Evolutionary conservation across 805 yeast species (phyloP).

Genomic region (Wickerhamiella occidentalis): DNA sequence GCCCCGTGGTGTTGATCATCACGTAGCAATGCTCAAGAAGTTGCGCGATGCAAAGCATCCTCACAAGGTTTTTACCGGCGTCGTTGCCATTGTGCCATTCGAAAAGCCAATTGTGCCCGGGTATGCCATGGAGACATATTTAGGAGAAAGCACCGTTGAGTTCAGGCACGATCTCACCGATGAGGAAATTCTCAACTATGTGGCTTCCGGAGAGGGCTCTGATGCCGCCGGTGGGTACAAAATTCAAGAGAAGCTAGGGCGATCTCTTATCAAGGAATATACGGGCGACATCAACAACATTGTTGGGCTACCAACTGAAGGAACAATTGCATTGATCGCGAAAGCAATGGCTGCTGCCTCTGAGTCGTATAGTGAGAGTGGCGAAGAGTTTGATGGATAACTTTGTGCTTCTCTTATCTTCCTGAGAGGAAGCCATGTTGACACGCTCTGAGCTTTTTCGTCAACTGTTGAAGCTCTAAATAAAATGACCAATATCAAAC

Average conservation of each 20-base stretch:
- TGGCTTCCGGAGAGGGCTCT: slow-evolving; percentile 57
- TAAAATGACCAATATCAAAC: no score
- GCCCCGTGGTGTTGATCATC: slow-evolving; percentile 47
- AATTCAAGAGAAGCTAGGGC: slow-evolving; percentile 50
- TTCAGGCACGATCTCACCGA: slow-evolving; percentile 36
- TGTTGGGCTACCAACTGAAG: slow-evolving; percentile 71
- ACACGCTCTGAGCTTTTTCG: no score
- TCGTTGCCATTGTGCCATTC: slow-evolving; percentile 35
- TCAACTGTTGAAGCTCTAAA: no score
- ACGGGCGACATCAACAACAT: slow-evolving; percentile 78
- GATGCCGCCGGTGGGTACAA: slow-evolving; percentile 89
- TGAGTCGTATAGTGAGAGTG: slow-evolving; percentile 18
- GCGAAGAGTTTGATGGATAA: slow-evolving; percentile 11
- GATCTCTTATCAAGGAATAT: slow-evolving; percentile 44
- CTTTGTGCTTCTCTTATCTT: no score
- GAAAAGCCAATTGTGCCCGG: slow-evolving; percentile 34
- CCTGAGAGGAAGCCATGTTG: no score
- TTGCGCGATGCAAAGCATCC: slow-evolving; percentile 37
- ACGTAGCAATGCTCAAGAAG: slow-evolving; percentile 37
- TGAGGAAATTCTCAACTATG: slow-evolving; percentile 49
- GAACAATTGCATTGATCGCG: slow-evolving; percentile 38
- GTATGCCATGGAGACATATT: slow-evolving; percentile 30
- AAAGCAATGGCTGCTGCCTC: slow-evolving; percentile 23
- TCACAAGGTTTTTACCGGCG: slow-evolving; percentile 44
- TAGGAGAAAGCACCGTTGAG: slow-evolving; percentile 34